Conservation (phyloP, 192 early-diverging fungal species). For the Rhizoclosmatium sp. region DNA sequence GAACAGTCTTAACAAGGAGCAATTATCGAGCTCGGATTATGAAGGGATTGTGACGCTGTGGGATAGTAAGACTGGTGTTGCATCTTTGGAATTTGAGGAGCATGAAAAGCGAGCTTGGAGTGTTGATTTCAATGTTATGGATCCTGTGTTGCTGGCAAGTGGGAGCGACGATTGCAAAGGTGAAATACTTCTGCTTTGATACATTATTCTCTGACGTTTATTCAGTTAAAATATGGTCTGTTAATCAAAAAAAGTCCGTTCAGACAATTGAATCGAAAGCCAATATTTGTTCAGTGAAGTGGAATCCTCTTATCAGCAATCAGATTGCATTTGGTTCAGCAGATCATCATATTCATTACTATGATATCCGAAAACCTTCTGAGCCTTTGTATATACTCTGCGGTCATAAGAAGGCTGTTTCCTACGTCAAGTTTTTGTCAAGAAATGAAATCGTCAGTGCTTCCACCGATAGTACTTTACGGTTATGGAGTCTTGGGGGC, state of each 20-base stretch:
- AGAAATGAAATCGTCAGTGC: conserved; percentile 85
- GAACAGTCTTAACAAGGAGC: conserved; percentile 86
- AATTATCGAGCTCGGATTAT: conserved; percentile 90
- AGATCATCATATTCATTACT: conserved; percentile 94
- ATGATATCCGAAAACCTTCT: conserved; percentile 80
- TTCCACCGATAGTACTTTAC: conserved; percentile 92
- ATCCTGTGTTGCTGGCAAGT: conserved; percentile 83
- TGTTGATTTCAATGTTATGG: conserved; percentile 80
- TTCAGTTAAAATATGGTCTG: conserved; percentile 90
- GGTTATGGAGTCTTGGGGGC: conserved; percentile 76
- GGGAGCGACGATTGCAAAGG: conserved; percentile 91
- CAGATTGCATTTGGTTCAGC: conserved; percentile 90
- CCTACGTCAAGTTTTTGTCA: conserved; percentile 88
- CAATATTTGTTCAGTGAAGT: conserved; percentile 94
- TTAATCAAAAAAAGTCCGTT: conserved; percentile 72
- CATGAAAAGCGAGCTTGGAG: conserved; percentile 95
- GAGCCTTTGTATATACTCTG: conserved; percentile 76
- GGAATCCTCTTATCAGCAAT: conserved; percentile 78
- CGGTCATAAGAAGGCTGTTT: conserved; percentile 94
- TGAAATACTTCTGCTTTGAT: conserved; percentile 34
- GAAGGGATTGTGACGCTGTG: conserved; percentile 90
- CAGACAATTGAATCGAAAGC: conserved; percentile 85
- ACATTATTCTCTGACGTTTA: background rate
- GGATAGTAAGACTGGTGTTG: conserved; percentile 77
- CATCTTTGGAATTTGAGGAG: conserved; percentile 77